phyloP scores from a whole-genome alignment of 257 asterid genomes.

The Euphrasia confusa region DNA sequence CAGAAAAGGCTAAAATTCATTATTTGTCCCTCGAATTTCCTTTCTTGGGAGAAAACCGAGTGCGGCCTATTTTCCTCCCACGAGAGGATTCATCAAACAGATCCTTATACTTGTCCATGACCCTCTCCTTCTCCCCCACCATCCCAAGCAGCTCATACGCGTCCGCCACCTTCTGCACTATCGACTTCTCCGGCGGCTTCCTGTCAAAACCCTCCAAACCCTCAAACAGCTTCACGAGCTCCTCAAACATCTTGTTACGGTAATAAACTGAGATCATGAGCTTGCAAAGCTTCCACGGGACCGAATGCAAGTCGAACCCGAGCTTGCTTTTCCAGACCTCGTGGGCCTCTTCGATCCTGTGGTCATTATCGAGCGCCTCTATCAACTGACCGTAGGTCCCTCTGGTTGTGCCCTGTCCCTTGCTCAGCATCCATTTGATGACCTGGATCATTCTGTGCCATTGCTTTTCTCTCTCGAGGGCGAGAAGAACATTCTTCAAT shows the following conservation, averaged over 20 bases:
- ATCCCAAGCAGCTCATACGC: conserved; percentile 66
- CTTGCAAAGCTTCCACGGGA: conserved; percentile 72
- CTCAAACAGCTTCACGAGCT: conserved; percentile 72
- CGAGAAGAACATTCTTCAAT: conserved; percentile 47
- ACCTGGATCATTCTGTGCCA: conserved; percentile 84
- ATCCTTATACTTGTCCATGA: conserved; percentile 62
- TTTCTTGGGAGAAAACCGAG: conserved; percentile 27
- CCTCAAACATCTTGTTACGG: conserved; percentile 64
- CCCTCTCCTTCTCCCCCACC: conserved; percentile 59
- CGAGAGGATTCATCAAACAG: conserved; percentile 36
- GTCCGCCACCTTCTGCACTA: conserved; percentile 68
- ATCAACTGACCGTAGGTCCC: conserved; percentile 79
- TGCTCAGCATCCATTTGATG: conserved; percentile 91
- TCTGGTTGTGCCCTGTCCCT: conserved; percentile 80
- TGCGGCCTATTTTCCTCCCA: conserved; percentile 32
- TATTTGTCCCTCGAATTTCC: conserved; percentile 15
- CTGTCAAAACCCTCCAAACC: conserved; percentile 74
- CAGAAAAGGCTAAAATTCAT: conserved; percentile 1
- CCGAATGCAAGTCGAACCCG: conserved; percentile 63
- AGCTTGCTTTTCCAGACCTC: conserved; percentile 75
- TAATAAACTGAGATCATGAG: conserved; percentile 74
- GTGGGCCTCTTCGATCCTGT: conserved; percentile 63
- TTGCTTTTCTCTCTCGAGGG: conserved; percentile 78
- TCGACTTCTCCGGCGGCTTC: conserved; percentile 70
- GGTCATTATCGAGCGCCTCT: conserved; percentile 77